A percentile compares a stretch with the other conserved stretches of the same genome.
phyloP scores from a whole-genome alignment of 2,329 filamentous ascomycete genomes.

The Cladosporium sp. region DNA sequence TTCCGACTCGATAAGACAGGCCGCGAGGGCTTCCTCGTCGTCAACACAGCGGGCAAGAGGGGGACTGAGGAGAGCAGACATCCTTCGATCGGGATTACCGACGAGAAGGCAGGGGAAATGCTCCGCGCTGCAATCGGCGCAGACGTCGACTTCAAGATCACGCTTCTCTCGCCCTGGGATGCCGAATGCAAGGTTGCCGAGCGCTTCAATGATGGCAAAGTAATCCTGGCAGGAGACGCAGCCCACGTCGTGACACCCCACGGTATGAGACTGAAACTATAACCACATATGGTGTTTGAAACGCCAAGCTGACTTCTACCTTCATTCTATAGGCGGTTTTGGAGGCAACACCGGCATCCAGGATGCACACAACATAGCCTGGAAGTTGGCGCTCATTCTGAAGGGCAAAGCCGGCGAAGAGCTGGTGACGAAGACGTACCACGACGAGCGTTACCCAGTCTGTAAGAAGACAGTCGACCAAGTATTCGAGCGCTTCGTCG shows the following conservation, averaged over 20 bases:
- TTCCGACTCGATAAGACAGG: conserved; percentile 22
- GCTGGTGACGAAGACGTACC: conserved; percentile 13
- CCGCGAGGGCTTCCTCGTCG: conserved; percentile 20
- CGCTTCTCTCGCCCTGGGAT: conserved; percentile 16
- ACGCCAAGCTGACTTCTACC: conserved; percentile 41
- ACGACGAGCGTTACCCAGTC: conserved; percentile 15
- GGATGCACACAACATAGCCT: conserved; percentile 15
- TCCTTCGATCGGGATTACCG: conserved; percentile 17
- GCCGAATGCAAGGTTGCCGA: conserved; percentile 18
- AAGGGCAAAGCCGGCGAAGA: conserved; percentile 13
- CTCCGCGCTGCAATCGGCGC: conserved; percentile 20
- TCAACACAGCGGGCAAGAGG: conserved; percentile 20
- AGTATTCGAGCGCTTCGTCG: conserved; percentile 14
- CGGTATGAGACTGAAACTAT: conserved; percentile 1
- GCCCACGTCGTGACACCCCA: conserved; percentile 12
- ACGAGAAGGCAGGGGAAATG: conserved; percentile 16
- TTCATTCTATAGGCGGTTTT: neutral
- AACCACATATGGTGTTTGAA: neutral
- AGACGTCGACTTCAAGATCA: conserved; percentile 20
- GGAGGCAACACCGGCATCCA: conserved; percentile 30
- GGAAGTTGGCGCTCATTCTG: conserved; percentile 17
- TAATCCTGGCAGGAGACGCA: conserved; percentile 16
- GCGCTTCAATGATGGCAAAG: conserved; percentile 14
- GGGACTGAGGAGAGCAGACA: conserved; percentile 19
- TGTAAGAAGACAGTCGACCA: conserved; percentile 17